These are phyloP conservation scores for Acanthamoeba sp. DNA, from an alignment of 208 protist genomes.

Conservation along the genomic window DNA sequence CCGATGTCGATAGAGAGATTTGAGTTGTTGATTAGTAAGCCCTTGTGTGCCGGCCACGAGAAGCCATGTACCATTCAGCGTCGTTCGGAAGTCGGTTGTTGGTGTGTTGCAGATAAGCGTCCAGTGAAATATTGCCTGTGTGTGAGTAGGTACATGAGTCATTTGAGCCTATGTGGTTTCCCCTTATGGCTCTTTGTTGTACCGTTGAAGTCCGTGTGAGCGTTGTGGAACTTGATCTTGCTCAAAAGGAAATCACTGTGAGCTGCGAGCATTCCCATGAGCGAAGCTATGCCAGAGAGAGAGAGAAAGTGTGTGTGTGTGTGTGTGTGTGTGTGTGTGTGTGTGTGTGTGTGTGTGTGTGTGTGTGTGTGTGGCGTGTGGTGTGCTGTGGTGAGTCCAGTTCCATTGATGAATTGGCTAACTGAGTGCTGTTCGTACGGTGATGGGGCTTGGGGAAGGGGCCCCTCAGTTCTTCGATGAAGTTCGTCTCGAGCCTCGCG, in stretches of 20 bases:
- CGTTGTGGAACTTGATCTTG: constrained; percentile 69
- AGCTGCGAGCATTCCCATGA: neutral
- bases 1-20: neutral
- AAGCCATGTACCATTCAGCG: neutral
- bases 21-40: neutral
- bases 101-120: constrained; percentile 37
- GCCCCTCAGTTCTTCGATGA: neutral
- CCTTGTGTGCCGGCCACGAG: neutral
- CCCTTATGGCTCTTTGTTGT: neutral
- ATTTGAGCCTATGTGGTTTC: too few species aligned
- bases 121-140: constrained; percentile 56
- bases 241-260: constrained; percentile 64
- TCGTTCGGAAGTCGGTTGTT: constrained; percentile 62
- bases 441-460: neutral
- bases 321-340: too few species aligned
- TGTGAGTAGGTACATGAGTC: neutral
- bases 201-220: constrained; percentile 37
- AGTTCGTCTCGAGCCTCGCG: neutral
- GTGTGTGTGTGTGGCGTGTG: too few species aligned
- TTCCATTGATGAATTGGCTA: too few species aligned
- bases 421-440: neutral
- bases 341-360: too few species aligned
- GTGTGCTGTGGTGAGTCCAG: too few species aligned
- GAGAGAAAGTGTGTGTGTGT: neutral
- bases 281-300: neutral